Base-by-base conservation (phyloP, 106 monocot species). In the Dendrobium nobile region DNA sequence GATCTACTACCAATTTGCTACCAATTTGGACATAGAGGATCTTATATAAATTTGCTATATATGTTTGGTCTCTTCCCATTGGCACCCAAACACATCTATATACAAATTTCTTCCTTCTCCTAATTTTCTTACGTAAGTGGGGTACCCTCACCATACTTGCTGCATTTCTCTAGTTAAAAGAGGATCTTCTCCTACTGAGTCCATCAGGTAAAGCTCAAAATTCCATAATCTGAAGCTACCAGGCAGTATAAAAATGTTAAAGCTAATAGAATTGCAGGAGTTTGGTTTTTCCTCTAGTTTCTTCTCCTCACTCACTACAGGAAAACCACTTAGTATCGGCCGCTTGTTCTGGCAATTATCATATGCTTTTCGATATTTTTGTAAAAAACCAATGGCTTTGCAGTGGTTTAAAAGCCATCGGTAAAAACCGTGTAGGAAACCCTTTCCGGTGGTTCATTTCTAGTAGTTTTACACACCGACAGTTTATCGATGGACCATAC, bases 191-290 rank as follows among this genome's bases (percentile, higher is more conserved):
- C 27, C 33, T 33, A 70, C 20, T 61, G 61, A n/a, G 24, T 4
- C 48, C 61, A 37, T 27, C 70, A 70, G 70, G 70, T 70, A 70
- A 70, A 70, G 26, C 28, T 70, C 13, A 31, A 9, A 70, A 70
- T 7, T 24, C 70, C 37, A 70, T 31, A n/a, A 37, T 31, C 70
- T 70, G 70, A 70, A 70, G 31, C 28, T 70, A 70, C 33, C 70
- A 7, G 13, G 33, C 31, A 72, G 33, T 17, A 37, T 37, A 37
- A 48, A 10, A 48, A 48, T 48, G 15, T 11, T 72, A 37, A 13
- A 72, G 15, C 70, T 72, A 33, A 37, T 72, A 72, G 70, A 72
- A 37, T 72, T 72, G 70, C 70, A 72, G 70, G 70, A 33, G 22
- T 56, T 4, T 64, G 64, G 20, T 64, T 64, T n/a, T 64, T 64